Evolutionary conservation across 2,329 filamentous ascomycete genomes (phyloP), one percentile per base, ranked within the genome.

Genomic region (Sclerotinia subarctica): DNA sequence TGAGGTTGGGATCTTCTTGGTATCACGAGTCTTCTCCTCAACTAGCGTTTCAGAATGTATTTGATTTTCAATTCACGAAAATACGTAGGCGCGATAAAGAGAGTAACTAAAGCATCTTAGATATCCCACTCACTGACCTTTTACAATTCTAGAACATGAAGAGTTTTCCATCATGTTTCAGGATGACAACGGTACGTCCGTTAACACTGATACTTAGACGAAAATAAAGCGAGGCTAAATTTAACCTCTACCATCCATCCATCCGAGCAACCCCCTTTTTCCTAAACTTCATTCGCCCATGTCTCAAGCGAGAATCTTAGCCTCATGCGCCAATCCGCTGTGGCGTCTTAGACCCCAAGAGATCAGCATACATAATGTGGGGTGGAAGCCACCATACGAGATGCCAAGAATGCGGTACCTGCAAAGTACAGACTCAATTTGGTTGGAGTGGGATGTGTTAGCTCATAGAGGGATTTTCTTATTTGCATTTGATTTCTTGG

Each of bases 361-460:
- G 59, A 62, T 62, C 46, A 38, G 15, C 46, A 38, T 21, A 13
- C 2, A 51, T 51, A 42, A 63, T 51, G n/a, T 26, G 59, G 59
- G 10, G 21, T 19, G 7, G 1, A 11, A 26, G 59, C 46, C 21
- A 51, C 8, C 1, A 49, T 42, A 38, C 29, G n/a, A 63, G 21
- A 62, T 38, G 46, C 59, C 59, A 62, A 62, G 59, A 17, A 38
- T 24, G 29, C 49, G 29, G 46, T 49, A 26, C 29, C n/a, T 62
- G 21, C 7, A 21, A 21, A 26, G 21, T 38, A 3, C 47, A 26
- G 4, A 62, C 59, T 51, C n/a, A 5, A 26, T 38, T 35, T n/a
- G 42, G 26, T 24, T 49, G 42, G 26, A 15, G 44, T 7, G 42
- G 26, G 19, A 60, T 17, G 29, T 47, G 19, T 24, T 49, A 11